phyloP scores from a whole-genome alignment of 2,329 filamentous ascomycete species.

The Trichoderma endophyticum region DNA sequence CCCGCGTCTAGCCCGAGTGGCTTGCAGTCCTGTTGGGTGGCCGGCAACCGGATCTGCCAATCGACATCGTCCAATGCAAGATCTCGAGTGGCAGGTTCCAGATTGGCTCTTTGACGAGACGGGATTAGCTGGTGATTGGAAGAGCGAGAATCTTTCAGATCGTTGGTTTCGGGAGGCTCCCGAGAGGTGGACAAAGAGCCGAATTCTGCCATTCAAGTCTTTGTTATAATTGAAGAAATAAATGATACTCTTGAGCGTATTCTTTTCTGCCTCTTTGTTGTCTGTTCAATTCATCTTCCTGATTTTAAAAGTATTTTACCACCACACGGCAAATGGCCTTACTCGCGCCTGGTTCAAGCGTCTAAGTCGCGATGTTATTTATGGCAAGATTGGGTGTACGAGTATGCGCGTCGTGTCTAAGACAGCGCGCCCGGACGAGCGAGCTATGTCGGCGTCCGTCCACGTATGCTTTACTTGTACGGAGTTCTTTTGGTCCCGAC shows the following conservation, averaged over 20 bases:
- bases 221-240: neutral
- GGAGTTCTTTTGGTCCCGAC: neutral
- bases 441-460: neutral
- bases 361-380: neutral
- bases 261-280: neutral
- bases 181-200: neutral
- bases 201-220: neutral
- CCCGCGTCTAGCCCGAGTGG: constrained; percentile 14
- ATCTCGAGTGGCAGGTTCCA: neutral
- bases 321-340: neutral
- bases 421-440: neutral
- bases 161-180: neutral
- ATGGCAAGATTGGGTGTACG: neutral
- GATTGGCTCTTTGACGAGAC: neutral
- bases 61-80: constrained; percentile 1
- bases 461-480: neutral
- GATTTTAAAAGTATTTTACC: neutral
- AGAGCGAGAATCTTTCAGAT: neutral
- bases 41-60: constrained; percentile 5
- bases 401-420: neutral
- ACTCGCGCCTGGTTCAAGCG: neutral
- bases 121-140: neutral
- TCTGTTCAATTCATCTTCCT: neutral
- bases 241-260: neutral
- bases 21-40: constrained; percentile 1